These are phyloP conservation scores for Quaeritorhiza haematococci DNA, from an alignment of 371 early-diverging fungal species.

Conservation along the genomic window DNA sequence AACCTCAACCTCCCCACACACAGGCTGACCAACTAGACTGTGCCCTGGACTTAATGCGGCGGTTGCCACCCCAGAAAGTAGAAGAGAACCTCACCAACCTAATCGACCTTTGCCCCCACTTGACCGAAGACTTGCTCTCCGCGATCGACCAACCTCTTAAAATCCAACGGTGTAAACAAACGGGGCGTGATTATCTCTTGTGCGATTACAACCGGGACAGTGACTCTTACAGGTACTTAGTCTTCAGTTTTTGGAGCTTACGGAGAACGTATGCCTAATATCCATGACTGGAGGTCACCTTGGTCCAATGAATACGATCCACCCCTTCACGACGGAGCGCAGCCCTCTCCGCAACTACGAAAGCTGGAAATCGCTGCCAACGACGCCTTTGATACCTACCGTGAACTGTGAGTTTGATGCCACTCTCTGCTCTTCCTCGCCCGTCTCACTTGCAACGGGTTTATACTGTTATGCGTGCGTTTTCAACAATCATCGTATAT, in stretches of 20 bases:
- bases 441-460: background rate
- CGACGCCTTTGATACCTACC: slow-evolving; percentile 93
- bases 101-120: slow-evolving; percentile 75
- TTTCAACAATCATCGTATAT: background rate
- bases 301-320: slow-evolving; percentile 96
- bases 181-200: slow-evolving; percentile 79
- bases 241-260: background rate
- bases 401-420: slow-evolving; percentile 67
- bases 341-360: slow-evolving; percentile 76
- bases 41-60: slow-evolving; percentile 93
- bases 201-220: slow-evolving; percentile 97
- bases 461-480: background rate
- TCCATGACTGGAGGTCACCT: slow-evolving; percentile 74
- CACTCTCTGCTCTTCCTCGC: background rate
- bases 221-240: slow-evolving; percentile 77
- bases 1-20: too few relatives aligned
- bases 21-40: slow-evolving; percentile 78
- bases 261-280: background rate
- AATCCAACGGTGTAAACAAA: slow-evolving; percentile 62
- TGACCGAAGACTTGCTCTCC: slow-evolving; percentile 85
- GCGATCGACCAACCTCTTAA: slow-evolving; percentile 91
- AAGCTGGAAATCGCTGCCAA: slow-evolving; percentile 89
- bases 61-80: slow-evolving; percentile 89
- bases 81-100: slow-evolving; percentile 84
- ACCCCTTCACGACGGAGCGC: slow-evolving; percentile 71